phyloP scores from a whole-genome alignment of 73 alveolate species.

The Paramecium primaurelia region DNA sequence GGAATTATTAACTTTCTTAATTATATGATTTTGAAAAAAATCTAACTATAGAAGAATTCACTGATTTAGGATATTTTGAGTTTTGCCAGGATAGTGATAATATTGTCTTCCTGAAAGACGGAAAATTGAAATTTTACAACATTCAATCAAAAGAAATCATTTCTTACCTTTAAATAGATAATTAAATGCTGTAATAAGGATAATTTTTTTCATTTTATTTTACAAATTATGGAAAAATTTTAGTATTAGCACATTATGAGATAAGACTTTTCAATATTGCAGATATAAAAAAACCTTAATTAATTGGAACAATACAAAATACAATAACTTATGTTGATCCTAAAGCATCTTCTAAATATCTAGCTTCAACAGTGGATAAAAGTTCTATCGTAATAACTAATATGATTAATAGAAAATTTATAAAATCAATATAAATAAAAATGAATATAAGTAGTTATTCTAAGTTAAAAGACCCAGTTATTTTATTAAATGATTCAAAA shows the following conservation, averaged over 20 bases:
- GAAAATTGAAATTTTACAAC: not conserved
- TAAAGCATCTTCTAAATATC: not conserved
- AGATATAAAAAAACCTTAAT: not conserved
- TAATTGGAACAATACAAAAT: not conserved
- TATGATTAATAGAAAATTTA: not conserved
- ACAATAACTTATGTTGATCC: not conserved
- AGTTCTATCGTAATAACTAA: not conserved
- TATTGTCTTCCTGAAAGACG: not conserved
- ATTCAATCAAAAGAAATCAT: not conserved
- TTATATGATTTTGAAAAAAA: too few species aligned
- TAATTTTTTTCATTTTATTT: too few species aligned
- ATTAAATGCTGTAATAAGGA: too few species aligned
- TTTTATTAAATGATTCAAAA: not conserved
- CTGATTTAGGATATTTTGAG: not conserved
- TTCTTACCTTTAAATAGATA: too few species aligned
- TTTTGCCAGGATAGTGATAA: not conserved
- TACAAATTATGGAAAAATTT: not conserved
- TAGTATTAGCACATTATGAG: too few species aligned
- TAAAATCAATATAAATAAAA: not conserved
- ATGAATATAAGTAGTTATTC: too few species aligned
- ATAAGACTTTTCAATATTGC: not conserved
- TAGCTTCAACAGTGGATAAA: not conserved
- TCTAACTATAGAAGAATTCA: not conserved
- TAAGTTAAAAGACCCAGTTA: not conserved
- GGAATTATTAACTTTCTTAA: too few species aligned